Base-by-base conservation (phyloP, 441 rosid genomes). In the Melastoma candidum region DNA sequence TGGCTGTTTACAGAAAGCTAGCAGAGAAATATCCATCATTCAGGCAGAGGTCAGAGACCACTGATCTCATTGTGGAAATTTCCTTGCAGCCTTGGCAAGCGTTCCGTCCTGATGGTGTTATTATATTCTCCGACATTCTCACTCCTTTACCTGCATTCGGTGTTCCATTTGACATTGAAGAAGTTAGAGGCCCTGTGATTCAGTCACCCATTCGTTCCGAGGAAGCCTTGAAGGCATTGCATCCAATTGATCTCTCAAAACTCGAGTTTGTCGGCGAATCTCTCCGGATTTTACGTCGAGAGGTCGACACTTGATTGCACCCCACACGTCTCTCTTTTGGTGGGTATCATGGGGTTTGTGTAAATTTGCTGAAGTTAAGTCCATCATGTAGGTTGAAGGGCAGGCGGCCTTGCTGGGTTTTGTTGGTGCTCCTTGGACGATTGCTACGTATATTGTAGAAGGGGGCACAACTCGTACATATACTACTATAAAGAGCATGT, bases 81-180 rank as follows among this genome's bases (percentile, higher is more conserved):
- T 87, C 96, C 55, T 82, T 92, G 76, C 98, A 87, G 82, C 96
- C 96, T 39, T 87, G 98, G 98, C 74, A 80, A 76, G 93, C 98
- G 3, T 92, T 92, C 57, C 81, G n/a, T 63, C 98, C 95, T 10
- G 96, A 87, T 46, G 96, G 95, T 49, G 98, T 87, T 53, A 92
- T 92, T 64, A 79, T 92, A 58, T 92, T 92, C 81, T 92, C 98
- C 0, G 95, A 92, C 76, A 87, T 87, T 56, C 95, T 87, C 68
- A 92, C 98, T 3, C 98, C 98, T 51, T 69, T 87, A 50, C 96
- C 98, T 0, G 95, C 96, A 17, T 83, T 90, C 46, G 96, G 96
- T 54, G 96, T 87, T 56, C 95, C 93, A 2, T 90, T 90, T 68
- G 96, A 90, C 77, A 87, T 90, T 27, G 96, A 90, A 65, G 98